Percentiles rank a stretch among this genome's conserved stretches.
Evolutionary conservation across 805 yeast genomes (phyloP).

Genomic region (Monosporozyma aquatica): DNA sequence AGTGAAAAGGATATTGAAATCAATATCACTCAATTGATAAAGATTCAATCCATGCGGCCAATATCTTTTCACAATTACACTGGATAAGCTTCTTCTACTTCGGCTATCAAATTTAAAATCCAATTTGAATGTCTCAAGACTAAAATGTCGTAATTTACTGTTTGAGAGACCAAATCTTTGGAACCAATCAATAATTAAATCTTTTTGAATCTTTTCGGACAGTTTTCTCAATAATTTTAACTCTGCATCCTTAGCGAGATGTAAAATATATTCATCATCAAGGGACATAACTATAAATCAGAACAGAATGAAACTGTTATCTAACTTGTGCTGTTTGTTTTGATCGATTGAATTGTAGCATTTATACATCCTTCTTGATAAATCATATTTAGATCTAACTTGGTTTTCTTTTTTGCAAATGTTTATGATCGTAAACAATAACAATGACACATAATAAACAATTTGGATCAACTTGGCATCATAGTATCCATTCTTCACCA

Average conservation of each 20-base stretch:
- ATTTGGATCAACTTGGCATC: too few relatives aligned
- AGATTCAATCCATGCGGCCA: constrained; percentile 23
- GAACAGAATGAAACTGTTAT: too few relatives aligned
- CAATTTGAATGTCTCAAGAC: constrained; percentile 5
- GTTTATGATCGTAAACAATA: too few relatives aligned
- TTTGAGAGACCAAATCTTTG: constrained; percentile 10
- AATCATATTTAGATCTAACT: too few relatives aligned
- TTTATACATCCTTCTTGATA: too few relatives aligned
- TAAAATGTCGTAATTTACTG: neutral
- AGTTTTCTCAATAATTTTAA: constrained; percentile 15
- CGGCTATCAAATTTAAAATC: constrained; percentile 9
- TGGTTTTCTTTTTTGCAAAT: too few relatives aligned
- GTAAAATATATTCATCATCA: constrained; percentile 15
- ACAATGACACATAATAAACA: too few relatives aligned
- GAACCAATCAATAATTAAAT: constrained; percentile 19
- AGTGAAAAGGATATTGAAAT: constrained; percentile 55
- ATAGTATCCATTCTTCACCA: too few relatives aligned
- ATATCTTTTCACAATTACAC: constrained; percentile 12
- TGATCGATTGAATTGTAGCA: too few relatives aligned
- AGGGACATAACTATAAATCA: constrained; percentile 1
- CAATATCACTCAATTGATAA: constrained; percentile 61
- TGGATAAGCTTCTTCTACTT: constrained; percentile 11
- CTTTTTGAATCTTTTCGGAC: constrained; percentile 14
- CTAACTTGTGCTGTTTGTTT: too few relatives aligned
- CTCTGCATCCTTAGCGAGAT: constrained; percentile 10